Percentiles rank a stretch among this genome's conserved stretches.
Conservation (phyloP, 2,329 filamentous ascomycete species). For the Apiospora koreana region DNA sequence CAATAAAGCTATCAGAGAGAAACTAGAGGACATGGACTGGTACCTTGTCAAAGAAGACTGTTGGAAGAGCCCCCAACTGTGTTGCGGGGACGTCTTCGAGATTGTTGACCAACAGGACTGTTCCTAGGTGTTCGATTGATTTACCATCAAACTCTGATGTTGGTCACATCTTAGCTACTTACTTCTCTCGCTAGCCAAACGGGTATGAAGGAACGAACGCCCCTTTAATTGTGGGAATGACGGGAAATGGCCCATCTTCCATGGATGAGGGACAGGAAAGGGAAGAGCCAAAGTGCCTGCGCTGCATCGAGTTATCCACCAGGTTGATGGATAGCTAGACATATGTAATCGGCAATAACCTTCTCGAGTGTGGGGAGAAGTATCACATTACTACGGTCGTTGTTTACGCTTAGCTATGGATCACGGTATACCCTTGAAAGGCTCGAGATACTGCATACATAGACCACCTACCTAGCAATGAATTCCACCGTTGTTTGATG, state of each 20-base stretch:
- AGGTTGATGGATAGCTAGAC: background rate
- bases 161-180: background rate
- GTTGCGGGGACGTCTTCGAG: background rate
- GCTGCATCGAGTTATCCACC: background rate
- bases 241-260: background rate
- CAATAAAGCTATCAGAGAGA: background rate
- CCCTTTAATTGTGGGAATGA: background rate
- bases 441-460: background rate
- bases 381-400: background rate
- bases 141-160: background rate
- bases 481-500: background rate
- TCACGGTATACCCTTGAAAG: background rate
- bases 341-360: too few relatives aligned
- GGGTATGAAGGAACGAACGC: background rate
- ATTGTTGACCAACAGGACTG: background rate
- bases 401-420: background rate
- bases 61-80: background rate
- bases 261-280: background rate
- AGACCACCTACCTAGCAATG: background rate
- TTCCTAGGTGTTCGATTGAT: background rate
- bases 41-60: background rate
- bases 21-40: background rate
- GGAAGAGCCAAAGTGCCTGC: background rate
- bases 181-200: background rate
- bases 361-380: background rate